Percentiles rank a stretch among this genome's conserved stretches.
phyloP scores from a whole-genome alignment of 306 rosid genomes.

The Argentina anserina region DNA sequence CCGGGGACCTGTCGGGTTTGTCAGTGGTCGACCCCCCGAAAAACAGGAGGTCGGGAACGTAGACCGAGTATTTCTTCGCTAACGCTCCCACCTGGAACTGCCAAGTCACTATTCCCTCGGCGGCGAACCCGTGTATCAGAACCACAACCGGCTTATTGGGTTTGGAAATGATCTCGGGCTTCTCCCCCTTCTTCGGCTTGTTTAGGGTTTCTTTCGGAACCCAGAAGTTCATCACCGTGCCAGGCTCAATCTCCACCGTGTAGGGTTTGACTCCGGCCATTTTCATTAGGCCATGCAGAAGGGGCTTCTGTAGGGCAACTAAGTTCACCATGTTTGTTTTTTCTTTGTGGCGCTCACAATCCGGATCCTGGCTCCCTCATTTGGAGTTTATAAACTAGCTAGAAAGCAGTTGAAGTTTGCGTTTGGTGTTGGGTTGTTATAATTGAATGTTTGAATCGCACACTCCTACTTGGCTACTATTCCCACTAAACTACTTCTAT shows the following conservation, averaged over 20 bases:
- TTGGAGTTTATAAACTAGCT: background rate
- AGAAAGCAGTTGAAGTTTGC: conserved; percentile 11
- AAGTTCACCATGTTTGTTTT: conserved; percentile 62
- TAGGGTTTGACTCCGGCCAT: conserved; percentile 75
- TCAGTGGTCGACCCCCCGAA: conserved; percentile 68
- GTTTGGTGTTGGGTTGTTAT: conserved; percentile 47
- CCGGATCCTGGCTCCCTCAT: background rate
- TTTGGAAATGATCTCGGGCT: conserved; percentile 16
- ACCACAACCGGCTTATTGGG: conserved; percentile 74
- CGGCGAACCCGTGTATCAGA: conserved; percentile 73
- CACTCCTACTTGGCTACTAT: background rate
- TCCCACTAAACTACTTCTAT: background rate
- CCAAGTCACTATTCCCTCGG: conserved; percentile 86
- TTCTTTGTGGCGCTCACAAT: background rate
- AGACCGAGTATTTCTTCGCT: conserved; percentile 50
- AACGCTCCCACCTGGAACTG: conserved; percentile 55
- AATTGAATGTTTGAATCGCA: too few relatives aligned
- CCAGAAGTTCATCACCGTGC: conserved; percentile 79
- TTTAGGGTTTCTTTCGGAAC: conserved; percentile 55
- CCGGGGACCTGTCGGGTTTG: conserved; percentile 47
- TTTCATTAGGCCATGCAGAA: conserved; percentile 67
- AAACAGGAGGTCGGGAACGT: conserved; percentile 77
- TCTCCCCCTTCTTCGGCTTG: conserved; percentile 42
- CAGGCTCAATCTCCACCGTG: conserved; percentile 70
- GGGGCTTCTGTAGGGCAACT: conserved; percentile 64